Conservation (phyloP, 768 basidiomycete genomes). For the Tulasnella sp. region DNA sequence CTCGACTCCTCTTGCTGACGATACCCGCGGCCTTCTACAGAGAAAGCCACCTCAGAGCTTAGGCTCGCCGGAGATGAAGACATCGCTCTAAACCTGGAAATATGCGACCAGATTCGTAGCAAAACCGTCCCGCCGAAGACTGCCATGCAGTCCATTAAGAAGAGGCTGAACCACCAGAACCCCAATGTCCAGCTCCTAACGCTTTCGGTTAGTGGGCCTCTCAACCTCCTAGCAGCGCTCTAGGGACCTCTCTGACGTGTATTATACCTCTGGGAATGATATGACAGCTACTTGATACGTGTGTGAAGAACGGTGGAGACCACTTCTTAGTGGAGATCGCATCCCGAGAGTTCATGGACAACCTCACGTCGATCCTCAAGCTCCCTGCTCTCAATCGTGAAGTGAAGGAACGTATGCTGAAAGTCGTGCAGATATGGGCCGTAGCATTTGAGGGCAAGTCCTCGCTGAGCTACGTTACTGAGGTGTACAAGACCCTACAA, state of each 20-base stretch:
- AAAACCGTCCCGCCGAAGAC: conserved; percentile 81
- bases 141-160: conserved; percentile 84
- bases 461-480: conserved; percentile 65
- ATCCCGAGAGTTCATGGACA: conserved; percentile 90
- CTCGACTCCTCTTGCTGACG: conserved; percentile 17
- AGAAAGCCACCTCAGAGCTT: conserved; percentile 91
- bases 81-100: conserved; percentile 89
- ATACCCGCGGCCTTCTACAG: conserved; percentile 43
- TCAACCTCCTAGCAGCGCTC: not conserved
- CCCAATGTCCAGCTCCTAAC: conserved; percentile 90
- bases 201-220: conserved; percentile 59
- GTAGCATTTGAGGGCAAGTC: conserved; percentile 81
- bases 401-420: conserved; percentile 74
- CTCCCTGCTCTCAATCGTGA: conserved; percentile 71
- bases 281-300: conserved; percentile 75
- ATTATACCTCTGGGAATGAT: conserved; percentile 20
- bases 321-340: conserved; percentile 79
- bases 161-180: conserved; percentile 87
- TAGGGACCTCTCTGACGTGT: conserved; percentile 9
- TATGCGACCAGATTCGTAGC: conserved; percentile 94
- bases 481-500: conserved; percentile 73
- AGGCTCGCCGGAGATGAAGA: conserved; percentile 80
- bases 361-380: conserved; percentile 83
- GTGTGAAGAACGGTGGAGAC: conserved; percentile 97
- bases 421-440: conserved; percentile 90